Evolutionary conservation across 2,329 filamentous ascomycete species (phyloP).

Genomic region (Scedosporium dehoogii): DNA sequence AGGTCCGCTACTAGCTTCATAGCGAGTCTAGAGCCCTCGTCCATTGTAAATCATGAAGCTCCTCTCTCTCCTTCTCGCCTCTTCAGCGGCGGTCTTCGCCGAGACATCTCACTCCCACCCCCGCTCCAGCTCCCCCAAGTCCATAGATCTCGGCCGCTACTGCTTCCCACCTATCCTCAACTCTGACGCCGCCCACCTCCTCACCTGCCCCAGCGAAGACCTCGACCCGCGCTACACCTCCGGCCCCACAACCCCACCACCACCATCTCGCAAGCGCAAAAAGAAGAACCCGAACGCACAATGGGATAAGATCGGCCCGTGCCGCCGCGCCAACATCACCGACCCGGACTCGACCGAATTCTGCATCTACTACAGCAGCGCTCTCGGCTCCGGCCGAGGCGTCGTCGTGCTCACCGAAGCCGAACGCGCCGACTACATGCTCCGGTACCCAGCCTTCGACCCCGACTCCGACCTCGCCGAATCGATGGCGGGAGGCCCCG

Average conservation of each 20-base stretch:
- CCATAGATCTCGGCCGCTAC: not conserved
- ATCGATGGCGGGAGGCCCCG: not conserved
- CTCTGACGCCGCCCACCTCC: conserved; percentile 1
- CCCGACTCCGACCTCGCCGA: conserved; percentile 9
- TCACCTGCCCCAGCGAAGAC: not conserved
- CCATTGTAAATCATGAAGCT: too few species aligned
- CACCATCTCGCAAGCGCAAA: not conserved
- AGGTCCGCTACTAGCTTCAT: too few species aligned
- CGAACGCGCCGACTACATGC: conserved; percentile 19
- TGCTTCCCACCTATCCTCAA: not conserved
- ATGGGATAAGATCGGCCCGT: not conserved
- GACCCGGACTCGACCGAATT: not conserved
- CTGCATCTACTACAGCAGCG: conserved; percentile 25
- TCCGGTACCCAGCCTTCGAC: conserved; percentile 18
- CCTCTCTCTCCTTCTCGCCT: not conserved
- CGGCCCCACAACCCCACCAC: not conserved
- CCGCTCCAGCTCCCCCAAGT: not conserved
- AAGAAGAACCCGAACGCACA: not conserved
- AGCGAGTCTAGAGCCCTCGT: too few species aligned
- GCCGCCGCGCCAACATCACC: not conserved
- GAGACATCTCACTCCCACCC: not conserved
- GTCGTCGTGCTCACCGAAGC: conserved; percentile 27
- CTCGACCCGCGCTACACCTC: not conserved
- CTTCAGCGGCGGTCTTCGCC: not conserved
- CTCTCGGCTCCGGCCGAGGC: conserved; percentile 25